Evolutionary conservation across 352 stramenopile genomes (phyloP).

Genomic region (Globisporangium cederbergense): DNA sequence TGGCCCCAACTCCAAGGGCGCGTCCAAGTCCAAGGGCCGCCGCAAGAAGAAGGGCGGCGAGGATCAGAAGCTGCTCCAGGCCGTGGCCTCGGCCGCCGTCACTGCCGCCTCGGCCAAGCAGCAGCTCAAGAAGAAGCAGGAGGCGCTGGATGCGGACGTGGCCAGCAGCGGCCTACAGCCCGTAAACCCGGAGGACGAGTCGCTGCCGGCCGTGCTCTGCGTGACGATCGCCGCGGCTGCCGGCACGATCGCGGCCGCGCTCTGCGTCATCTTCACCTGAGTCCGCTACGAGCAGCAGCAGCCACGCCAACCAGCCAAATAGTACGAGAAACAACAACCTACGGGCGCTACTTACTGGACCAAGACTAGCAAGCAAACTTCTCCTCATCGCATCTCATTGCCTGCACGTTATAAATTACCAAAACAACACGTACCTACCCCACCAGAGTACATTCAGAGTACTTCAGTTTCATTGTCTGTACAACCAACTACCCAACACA

Average conservation of each 20-base stretch:
- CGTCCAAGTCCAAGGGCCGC: conserved; percentile 23
- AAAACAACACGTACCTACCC: conserved; percentile 1
- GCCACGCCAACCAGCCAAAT: background rate
- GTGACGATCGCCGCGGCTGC: conserved; percentile 55
- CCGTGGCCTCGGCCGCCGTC: background rate
- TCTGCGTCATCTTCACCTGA: conserved; percentile 65
- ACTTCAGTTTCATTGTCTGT: background rate
- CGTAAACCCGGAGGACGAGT: conserved; percentile 23
- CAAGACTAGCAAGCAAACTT: background rate
- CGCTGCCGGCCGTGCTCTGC: conserved; percentile 36
- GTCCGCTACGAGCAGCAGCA: background rate
- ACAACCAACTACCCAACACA: background rate
- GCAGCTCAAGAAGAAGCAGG: conserved; percentile 11
- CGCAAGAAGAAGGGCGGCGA: conserved; percentile 43
- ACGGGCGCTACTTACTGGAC: background rate
- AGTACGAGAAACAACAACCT: background rate
- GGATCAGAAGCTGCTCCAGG: conserved; percentile 13
- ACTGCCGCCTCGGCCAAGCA: conserved; percentile 2
- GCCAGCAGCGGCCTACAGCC: conserved; percentile 3
- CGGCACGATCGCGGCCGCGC: conserved; percentile 49
- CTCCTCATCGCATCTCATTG: too few relatives aligned
- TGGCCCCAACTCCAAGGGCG: background rate
- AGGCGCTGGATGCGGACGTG: conserved; percentile 1
- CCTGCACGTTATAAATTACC: background rate
- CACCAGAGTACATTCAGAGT: background rate